These are phyloP conservation scores for Flaveria trinervia DNA, from an alignment of 129 eudicot species.

Conservation along the genomic window DNA sequence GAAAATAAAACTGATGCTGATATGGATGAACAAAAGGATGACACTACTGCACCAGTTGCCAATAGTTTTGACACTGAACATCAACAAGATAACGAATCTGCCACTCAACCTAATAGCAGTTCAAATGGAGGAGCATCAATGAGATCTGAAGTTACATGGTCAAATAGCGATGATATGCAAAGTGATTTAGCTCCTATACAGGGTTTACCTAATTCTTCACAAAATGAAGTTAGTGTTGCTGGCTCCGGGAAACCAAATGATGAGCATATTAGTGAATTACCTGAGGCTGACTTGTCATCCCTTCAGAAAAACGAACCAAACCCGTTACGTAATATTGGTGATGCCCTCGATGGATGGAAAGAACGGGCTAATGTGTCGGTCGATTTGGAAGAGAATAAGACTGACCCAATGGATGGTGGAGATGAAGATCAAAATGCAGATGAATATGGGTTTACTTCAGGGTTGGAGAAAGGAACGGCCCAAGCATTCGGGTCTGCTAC, in stretches of 20 bases:
- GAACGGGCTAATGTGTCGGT: slow-evolving; percentile 82
- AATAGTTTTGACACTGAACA: slow-evolving; percentile 33
- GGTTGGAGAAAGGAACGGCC: slow-evolving; percentile 74
- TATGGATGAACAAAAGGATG: slow-evolving; percentile 43
- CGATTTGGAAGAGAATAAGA: slow-evolving; percentile 49
- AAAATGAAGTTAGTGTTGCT: slow-evolving; percentile 53
- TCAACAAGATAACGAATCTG: slow-evolving; percentile 42
- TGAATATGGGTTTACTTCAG: slow-evolving; percentile 83
- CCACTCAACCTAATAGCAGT: slow-evolving; percentile 48
- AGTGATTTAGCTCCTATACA: slow-evolving; percentile 62
- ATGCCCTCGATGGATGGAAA: slow-evolving; percentile 95
- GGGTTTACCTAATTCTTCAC: slow-evolving; percentile 57
- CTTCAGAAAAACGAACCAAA: slow-evolving; percentile 66
- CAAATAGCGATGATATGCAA: slow-evolving; percentile 47
- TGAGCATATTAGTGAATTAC: slow-evolving; percentile 49
- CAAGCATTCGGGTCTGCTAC: slow-evolving; percentile 90
- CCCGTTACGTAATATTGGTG: slow-evolving; percentile 81
- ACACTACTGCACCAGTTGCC: slow-evolving; percentile 27
- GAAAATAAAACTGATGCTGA: slow-evolving; percentile 37
- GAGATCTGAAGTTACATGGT: slow-evolving; percentile 52
- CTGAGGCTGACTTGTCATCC: slow-evolving; percentile 48
- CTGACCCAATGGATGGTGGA: slow-evolving; percentile 28
- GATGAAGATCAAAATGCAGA: slow-evolving; percentile 67
- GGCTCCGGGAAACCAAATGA: slow-evolving; percentile 54
- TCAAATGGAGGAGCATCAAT: slow-evolving; percentile 40